Evolutionary conservation across 2,329 filamentous ascomycete genomes (phyloP).

Genomic region (Claviceps arundinis): DNA sequence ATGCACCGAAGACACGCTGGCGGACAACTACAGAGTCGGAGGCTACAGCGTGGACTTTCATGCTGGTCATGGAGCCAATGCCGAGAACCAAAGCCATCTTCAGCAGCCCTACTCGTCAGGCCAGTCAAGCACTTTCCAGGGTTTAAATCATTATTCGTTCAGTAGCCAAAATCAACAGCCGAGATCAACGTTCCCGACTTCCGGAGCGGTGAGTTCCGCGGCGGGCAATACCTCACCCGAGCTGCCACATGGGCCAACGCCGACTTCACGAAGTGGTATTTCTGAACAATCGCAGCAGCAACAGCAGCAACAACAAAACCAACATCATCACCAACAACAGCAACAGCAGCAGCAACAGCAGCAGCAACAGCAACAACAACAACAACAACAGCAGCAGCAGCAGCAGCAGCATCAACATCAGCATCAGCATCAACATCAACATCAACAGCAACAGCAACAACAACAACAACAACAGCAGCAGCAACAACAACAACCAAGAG

Average conservation of each 20-base stretch:
- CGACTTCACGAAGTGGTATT: slow-evolving; percentile 19
- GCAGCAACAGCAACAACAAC: slow-evolving; percentile 30
- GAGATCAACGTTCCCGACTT: slow-evolving; percentile 35
- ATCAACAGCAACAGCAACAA: neutral
- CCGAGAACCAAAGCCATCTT: slow-evolving; percentile 50
- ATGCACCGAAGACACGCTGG: slow-evolving; percentile 60
- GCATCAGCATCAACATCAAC: neutral
- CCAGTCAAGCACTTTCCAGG: slow-evolving; percentile 15
- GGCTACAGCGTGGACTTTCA: slow-evolving; percentile 66
- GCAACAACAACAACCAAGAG: slow-evolving; percentile 9
- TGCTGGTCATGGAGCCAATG: slow-evolving; percentile 48
- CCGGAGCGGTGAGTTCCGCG: slow-evolving; percentile 21
- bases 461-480: neutral
- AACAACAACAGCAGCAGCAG: slow-evolving; percentile 13
- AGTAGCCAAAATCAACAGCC: slow-evolving; percentile 15
- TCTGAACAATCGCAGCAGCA: slow-evolving; percentile 26
- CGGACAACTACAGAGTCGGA: slow-evolving; percentile 59
- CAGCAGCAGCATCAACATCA: slow-evolving; percentile 20
- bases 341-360: neutral
- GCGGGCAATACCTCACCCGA: slow-evolving; percentile 32
- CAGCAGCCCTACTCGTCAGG: slow-evolving; percentile 47
- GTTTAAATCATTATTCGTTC: slow-evolving; percentile 6
- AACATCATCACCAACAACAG: neutral
- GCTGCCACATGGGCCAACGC: slow-evolving; percentile 20
- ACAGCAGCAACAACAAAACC: slow-evolving; percentile 11